A percentile compares a stretch with the other conserved stretches of the same genome.
Evolutionary conservation across 495 filamentous ascomycete species (phyloP).

Genomic region (Rhypophila decipiens): DNA sequence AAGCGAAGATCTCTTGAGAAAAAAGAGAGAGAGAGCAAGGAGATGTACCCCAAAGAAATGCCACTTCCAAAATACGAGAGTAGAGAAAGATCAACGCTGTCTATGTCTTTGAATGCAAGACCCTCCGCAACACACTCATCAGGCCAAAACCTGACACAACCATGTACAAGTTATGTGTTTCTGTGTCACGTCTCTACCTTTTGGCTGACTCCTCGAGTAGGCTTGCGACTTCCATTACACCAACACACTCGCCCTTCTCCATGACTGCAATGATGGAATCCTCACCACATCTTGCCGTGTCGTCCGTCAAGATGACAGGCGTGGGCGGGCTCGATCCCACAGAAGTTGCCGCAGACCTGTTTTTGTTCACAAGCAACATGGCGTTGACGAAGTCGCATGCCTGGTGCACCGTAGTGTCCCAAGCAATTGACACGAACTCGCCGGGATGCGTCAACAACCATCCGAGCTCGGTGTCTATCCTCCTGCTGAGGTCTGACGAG

Average conservation of each 20-base stretch:
- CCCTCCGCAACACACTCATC: too few species aligned
- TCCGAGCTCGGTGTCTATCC: conserved; percentile 13
- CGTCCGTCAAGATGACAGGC: conserved; percentile 9
- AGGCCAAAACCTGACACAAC: too few species aligned
- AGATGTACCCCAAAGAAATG: too few species aligned
- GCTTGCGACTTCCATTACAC: conserved; percentile 37
- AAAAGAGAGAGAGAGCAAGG: too few species aligned
- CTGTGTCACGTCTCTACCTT: not conserved
- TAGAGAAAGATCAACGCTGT: too few species aligned
- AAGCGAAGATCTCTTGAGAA: too few species aligned
- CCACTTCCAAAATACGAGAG: too few species aligned
- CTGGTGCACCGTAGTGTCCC: conserved; percentile 31
- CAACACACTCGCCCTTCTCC: conserved; percentile 34
- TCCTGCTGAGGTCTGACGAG: conserved; percentile 24
- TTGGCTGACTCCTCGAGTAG: conserved; percentile 17
- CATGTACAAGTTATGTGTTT: not conserved
- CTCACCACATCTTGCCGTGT: conserved; percentile 19
- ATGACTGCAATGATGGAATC: conserved; percentile 39
- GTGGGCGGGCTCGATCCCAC: too few species aligned
- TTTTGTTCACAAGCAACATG: not conserved
- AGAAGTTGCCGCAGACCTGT: conserved; percentile 9
- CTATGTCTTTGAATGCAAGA: too few species aligned
- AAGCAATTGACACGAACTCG: conserved; percentile 41
- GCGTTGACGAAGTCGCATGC: conserved; percentile 36
- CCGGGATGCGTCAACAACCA: conserved; percentile 30